Evolutionary conservation across 1,139 yeast species (phyloP).

Genomic region (Candida tetrigidarum): DNA sequence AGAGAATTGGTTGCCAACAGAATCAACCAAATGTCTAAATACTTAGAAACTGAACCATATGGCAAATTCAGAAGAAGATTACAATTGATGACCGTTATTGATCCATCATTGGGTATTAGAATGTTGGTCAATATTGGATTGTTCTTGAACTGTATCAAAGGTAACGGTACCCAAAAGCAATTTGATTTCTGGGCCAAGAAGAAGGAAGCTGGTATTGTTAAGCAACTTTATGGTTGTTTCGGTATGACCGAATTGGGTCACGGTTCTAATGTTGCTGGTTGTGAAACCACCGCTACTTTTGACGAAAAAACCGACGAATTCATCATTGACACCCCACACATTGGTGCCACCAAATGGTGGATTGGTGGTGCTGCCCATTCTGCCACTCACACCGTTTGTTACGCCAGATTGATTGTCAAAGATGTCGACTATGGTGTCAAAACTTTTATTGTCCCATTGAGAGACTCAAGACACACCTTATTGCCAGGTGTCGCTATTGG

Average conservation of each 20-base stretch:
- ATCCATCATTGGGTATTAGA: conserved; percentile 54
- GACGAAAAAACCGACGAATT: conserved; percentile 69
- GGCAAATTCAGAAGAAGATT: conserved; percentile 42
- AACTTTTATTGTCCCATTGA: conserved; percentile 85
- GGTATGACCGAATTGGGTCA: conserved; percentile 96
- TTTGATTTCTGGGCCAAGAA: conserved; percentile 74
- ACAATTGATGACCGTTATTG: conserved; percentile 47
- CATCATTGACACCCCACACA: conserved; percentile 80
- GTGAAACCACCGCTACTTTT: conserved; percentile 90
- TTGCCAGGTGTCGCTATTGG: conserved; percentile 83
- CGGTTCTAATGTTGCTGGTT: conserved; percentile 91
- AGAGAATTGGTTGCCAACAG: conserved; percentile 48
- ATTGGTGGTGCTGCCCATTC: conserved; percentile 98
- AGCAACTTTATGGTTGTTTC: conserved; percentile 84
- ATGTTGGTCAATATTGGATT: conserved; percentile 56
- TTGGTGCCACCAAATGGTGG: conserved; percentile 98
- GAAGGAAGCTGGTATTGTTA: conserved; percentile 68
- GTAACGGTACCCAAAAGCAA: conserved; percentile 58
- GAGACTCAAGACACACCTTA: conserved; percentile 73
- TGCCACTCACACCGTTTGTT: conserved; percentile 80
- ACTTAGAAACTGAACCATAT: conserved; percentile 46
- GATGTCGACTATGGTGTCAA: conserved; percentile 91
- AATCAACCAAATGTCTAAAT: conserved; percentile 47
- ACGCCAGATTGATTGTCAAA: conserved; percentile 79
- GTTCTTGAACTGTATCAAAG: conserved; percentile 49